Percentiles rank a stretch among this genome's conserved stretches.
phyloP scores from a whole-genome alignment of 345 rosid species.

The Pugionium cornutum region DNA sequence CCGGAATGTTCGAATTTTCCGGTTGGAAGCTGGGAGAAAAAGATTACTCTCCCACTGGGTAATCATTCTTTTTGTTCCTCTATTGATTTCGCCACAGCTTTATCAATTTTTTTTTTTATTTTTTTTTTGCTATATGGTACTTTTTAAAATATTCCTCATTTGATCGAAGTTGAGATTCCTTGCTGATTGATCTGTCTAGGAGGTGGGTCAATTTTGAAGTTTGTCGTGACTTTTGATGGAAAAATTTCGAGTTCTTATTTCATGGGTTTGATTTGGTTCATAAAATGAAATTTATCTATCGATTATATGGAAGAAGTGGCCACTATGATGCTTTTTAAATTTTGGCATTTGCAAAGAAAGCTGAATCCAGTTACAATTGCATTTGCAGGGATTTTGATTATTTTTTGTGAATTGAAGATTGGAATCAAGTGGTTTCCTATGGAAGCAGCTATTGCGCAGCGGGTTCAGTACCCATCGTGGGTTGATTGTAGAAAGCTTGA shows the following conservation, averaged over 20 bases:
- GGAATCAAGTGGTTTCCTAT: conserved; percentile 31
- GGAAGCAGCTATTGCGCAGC: conserved; percentile 59
- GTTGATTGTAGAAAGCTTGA: conserved; percentile 39
- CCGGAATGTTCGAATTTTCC: conserved; percentile 13
- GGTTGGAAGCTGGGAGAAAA: conserved; percentile 5
- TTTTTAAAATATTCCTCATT: neutral
- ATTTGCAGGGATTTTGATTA: conserved; percentile 23
- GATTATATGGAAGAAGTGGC: neutral
- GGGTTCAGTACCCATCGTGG: conserved; percentile 52
- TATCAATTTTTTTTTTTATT: neutral
- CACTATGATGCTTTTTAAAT: neutral
- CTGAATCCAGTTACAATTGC: neutral
- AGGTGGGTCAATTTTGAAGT: neutral
- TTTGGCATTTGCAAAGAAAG: conserved; percentile 1
- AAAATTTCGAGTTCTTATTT: neutral
- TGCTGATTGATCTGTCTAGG: conserved; percentile 3
- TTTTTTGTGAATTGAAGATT: conserved; percentile 13
- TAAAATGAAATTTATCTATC: too few relatives aligned
- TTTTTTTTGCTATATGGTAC: neutral
- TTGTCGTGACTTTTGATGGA: neutral
- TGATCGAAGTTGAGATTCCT: neutral
- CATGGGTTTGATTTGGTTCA: conserved; percentile 7
- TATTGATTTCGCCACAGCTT: conserved; percentile 4
- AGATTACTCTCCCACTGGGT: neutral
- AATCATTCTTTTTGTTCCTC: conserved; percentile 14